Evolutionary conservation across 2,329 filamentous ascomycete species (phyloP).

Genomic region (Bipolaris gigantea): DNA sequence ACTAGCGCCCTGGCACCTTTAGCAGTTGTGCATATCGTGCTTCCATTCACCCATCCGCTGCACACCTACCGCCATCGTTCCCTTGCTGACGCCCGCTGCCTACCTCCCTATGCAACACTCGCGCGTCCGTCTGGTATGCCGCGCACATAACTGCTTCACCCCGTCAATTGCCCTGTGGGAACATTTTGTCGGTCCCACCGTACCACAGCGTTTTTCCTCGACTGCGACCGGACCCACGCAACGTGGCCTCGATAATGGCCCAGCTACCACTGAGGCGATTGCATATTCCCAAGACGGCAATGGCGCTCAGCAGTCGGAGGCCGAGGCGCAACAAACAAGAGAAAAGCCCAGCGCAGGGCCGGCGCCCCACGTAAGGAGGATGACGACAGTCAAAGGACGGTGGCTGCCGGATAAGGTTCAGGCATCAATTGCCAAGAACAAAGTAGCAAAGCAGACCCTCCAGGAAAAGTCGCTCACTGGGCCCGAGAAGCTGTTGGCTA

Average conservation of each 20-base stretch:
- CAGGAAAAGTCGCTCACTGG: not conserved
- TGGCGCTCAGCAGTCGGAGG: not conserved
- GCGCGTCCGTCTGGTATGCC: conserved; percentile 32
- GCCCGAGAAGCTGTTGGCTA: conserved; percentile 8
- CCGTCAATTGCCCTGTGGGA: conserved; percentile 39
- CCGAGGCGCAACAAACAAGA: not conserved
- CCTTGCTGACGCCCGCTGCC: conserved; percentile 8
- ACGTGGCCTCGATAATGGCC: not conserved
- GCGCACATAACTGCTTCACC: conserved; percentile 38
- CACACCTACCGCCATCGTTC: not conserved
- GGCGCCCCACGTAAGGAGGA: not conserved
- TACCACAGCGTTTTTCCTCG: conserved; percentile 21
- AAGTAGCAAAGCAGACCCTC: not conserved
- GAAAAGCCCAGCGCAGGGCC: not conserved
- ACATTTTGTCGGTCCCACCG: conserved; percentile 32
- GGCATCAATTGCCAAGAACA: conserved; percentile 8
- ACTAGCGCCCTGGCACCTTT: conserved; percentile 24
- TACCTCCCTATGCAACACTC: conserved; percentile 32
- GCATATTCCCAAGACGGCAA: not conserved
- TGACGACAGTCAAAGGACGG: conserved; percentile 3
- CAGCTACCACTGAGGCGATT: too few species aligned
- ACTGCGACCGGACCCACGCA: conserved; percentile 15
- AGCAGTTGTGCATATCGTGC: conserved; percentile 3
- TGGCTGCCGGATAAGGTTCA: not conserved
- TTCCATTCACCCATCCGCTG: conserved; percentile 4